Conservation (phyloP, 2,329 filamentous ascomycete genomes). For the Fusarium pseudocircinatum region DNA sequence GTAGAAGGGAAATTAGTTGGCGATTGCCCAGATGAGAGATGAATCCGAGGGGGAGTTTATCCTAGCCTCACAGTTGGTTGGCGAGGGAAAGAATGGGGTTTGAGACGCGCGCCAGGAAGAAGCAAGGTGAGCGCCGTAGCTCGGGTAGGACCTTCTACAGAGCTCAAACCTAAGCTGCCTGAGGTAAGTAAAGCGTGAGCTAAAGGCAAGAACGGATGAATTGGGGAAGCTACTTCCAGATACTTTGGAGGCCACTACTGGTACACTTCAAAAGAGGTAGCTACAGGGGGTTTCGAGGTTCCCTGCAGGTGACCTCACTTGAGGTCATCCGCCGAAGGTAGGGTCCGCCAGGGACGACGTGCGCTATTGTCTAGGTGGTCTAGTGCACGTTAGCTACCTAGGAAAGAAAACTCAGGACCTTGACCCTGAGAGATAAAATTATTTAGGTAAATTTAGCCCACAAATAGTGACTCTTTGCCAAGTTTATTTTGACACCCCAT, state of each 20-base stretch:
- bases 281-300: not conserved
- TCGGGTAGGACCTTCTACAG: conserved; percentile 28
- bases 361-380: conserved; percentile 31
- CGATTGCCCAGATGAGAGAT: conserved; percentile 29
- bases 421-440: not conserved
- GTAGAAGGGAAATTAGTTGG: conserved; percentile 28
- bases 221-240: conserved; percentile 4
- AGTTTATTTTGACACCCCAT: not conserved
- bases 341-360: conserved; percentile 35
- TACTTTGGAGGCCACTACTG: not conserved
- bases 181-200: conserved; percentile 21
- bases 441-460: not conserved
- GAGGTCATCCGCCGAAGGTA: conserved; percentile 31
- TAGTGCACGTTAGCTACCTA: conserved; percentile 1
- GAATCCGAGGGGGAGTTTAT: conserved; percentile 35
- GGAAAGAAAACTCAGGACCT: not conserved
- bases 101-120: conserved; percentile 36
- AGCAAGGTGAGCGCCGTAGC: conserved; percentile 30
- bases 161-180: conserved; percentile 24
- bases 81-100: conserved; percentile 41
- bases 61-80: conserved; percentile 33
- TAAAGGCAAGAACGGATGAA: conserved; percentile 24
- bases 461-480: not conserved
- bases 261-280: not conserved
- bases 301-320: conserved; percentile 25